Evolutionary conservation across 345 rosid species (phyloP), one percentile per base, ranked within the genome.

Genomic region (Lepidium sativum): DNA sequence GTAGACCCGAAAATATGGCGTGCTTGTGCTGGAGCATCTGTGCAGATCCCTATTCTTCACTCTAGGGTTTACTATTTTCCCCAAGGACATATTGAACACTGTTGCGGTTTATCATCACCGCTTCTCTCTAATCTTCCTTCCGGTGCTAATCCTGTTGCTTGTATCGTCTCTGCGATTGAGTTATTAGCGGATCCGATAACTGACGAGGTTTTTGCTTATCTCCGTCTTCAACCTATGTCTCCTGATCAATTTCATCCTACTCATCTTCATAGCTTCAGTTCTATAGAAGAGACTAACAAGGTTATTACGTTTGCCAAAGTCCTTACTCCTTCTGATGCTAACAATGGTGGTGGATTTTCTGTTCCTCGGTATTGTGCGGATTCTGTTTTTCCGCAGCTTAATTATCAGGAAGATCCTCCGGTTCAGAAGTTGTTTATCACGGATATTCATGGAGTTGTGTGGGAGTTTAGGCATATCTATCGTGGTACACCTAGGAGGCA

Each of bases 341-440:
- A 92, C 67, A 90, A 87, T 27, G 97, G 97, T 9, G 99, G 99
- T 5, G 96, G 99, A 0, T 92, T 92, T 78, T 92, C 97, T 9
- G 99, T 94, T 38, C 99, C 95, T 23, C 80, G 96, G 45, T 90
- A 80, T 63, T 94, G 99, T 25, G 99, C 96, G 0, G 99, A 90
- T 60, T 82, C 87, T 0, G 81, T 94, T 6, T 90, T 90, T 65
- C 97, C 99, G 52, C 80, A 80, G 3, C 80, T 94, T n/a, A 68
- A 94, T 77, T 87, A 72, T 69, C 68, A 79, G n/a, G 83, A 78
- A 0, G 96, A 94, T 25, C 96, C 97, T 29, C 96, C 94, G 0
- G 92, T 87, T 0, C 99, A 90, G 79, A 85, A 78, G 32, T 81
- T 90, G 0, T 70, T 76, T 9, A 80, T 83, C 68, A 79, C 84